Evolutionary conservation across 2,329 filamentous ascomycete genomes (phyloP).

Genomic region (Exutisphaerella laricina): DNA sequence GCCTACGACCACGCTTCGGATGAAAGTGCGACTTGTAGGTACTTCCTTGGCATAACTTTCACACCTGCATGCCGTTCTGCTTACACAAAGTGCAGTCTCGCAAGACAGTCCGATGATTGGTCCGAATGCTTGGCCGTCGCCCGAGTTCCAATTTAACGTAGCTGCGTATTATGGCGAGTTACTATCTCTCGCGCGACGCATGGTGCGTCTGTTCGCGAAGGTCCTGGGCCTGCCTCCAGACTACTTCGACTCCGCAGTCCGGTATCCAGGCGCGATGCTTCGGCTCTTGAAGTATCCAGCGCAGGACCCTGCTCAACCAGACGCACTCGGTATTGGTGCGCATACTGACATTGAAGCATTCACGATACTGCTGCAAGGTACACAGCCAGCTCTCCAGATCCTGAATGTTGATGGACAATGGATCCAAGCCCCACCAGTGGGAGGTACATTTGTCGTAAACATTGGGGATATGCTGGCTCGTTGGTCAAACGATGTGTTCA

Average conservation of each 20-base stretch:
- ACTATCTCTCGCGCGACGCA: conserved; percentile 35
- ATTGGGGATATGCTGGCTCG: conserved; percentile 48
- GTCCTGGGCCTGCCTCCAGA: conserved; percentile 33
- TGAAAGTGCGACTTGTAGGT: neutral
- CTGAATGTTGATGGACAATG: conserved; percentile 36
- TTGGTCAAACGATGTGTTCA: conserved; percentile 43
- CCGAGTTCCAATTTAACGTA: conserved; percentile 33
- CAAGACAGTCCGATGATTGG: conserved; percentile 17
- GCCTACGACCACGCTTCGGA: conserved; percentile 2
- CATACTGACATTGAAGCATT: conserved; percentile 30
- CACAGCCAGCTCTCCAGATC: conserved; percentile 22
- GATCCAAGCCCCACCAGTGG: conserved; percentile 42
- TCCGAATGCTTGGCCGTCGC: conserved; percentile 21
- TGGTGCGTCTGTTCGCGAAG: conserved; percentile 37
- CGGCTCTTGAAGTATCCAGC: conserved; percentile 38
- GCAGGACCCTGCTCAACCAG: conserved; percentile 16
- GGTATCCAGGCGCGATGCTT: conserved; percentile 36
- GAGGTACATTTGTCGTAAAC: conserved; percentile 46
- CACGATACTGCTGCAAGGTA: conserved; percentile 22
- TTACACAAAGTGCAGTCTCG: neutral
- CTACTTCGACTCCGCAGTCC: conserved; percentile 36
- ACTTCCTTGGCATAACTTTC: neutral
- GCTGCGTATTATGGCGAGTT: conserved; percentile 35
- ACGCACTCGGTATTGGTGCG: conserved; percentile 34
- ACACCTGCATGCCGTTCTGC: neutral